Base-by-base conservation (phyloP, 129 eudicot genomes). In the Kitagawia praeruptora region DNA sequence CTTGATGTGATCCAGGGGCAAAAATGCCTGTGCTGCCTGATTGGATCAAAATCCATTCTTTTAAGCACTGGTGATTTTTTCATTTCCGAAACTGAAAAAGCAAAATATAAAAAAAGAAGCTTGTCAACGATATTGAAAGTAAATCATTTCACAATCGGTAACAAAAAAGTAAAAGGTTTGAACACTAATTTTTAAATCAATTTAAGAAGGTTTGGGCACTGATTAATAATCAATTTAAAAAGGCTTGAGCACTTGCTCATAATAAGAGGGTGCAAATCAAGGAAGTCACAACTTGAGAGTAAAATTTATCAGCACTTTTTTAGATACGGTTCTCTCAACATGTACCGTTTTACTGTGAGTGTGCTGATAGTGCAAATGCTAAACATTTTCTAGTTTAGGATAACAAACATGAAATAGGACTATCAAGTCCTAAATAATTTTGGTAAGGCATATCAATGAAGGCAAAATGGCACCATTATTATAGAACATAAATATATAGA, bases 1-100 rank as follows among this genome's bases (percentile, higher is more conserved):
- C 64, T 83, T 11, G 96, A 86, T 45, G 87, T 25, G 76, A 92
- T 86, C 99, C 97, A 92, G 71, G 99, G 97, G 76, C 99, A 95
- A 87, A 95, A 95, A 78, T 87, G 89, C 61, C 97, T 88, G 86
- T 92, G 99, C 84, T 92, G 99, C 83, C 86, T 90, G 82, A 95
- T 84, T 70, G 99, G 96, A 78, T 95, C 91, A 76, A 95, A 92
- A 70, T 89, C 94, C 87, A 82, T 81, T 66, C 77, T 67, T 80
- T 85, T 87, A 74, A 74, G 78, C 47, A 49, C 64, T 21, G 81
- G 39, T 75, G 48, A 72, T 78, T 81, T 56, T 37, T 51, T 80
- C 46, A 46, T 14, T 80, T 76, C 82, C 73, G 80, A 74, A 77
- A 82, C 94, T 89, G 83, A 8, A 46, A 46, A 46, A 2, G 10